phyloP scores from a whole-genome alignment of 176 grass and related monocot species.

The Phragmites australis region DNA sequence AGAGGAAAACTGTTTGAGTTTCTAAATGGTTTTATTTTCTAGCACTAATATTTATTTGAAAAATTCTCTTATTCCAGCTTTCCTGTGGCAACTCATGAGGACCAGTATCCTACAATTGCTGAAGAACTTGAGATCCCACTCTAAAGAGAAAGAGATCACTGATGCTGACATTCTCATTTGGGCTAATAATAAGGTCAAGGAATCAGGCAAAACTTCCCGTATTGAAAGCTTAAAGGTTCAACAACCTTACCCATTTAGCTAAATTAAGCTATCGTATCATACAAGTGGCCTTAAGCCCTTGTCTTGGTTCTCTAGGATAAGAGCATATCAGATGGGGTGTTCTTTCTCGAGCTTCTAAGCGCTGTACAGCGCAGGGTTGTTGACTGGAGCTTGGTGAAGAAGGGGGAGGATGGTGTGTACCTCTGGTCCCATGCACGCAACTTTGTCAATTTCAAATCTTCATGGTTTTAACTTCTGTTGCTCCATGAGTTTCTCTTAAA shows the following conservation, averaged over 20 bases:
- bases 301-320: constrained; percentile 60
- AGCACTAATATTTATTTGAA: background rate
- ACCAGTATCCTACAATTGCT: constrained; percentile 89
- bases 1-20: background rate
- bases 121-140: constrained; percentile 90
- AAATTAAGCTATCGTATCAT: constrained; percentile 1
- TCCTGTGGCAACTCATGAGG: constrained; percentile 97
- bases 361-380: constrained; percentile 79
- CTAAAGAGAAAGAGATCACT: constrained; percentile 84
- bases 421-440: background rate
- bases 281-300: background rate
- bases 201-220: constrained; percentile 74
- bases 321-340: constrained; percentile 69
- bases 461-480: background rate
- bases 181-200: constrained; percentile 91
- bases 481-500: background rate
- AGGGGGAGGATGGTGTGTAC: constrained; percentile 74
- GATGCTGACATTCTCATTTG: constrained; percentile 89
- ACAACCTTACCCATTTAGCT: background rate
- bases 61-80: constrained; percentile 54
- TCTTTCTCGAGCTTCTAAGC: constrained; percentile 89
- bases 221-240: constrained; percentile 97
- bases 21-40: background rate
- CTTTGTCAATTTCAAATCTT: constrained; percentile 18
- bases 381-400: constrained; percentile 80